These are phyloP conservation scores for Pythium rhizo-oryzae DNA, from an alignment of 352 stramenopile genomes.

Conservation along the genomic window DNA sequence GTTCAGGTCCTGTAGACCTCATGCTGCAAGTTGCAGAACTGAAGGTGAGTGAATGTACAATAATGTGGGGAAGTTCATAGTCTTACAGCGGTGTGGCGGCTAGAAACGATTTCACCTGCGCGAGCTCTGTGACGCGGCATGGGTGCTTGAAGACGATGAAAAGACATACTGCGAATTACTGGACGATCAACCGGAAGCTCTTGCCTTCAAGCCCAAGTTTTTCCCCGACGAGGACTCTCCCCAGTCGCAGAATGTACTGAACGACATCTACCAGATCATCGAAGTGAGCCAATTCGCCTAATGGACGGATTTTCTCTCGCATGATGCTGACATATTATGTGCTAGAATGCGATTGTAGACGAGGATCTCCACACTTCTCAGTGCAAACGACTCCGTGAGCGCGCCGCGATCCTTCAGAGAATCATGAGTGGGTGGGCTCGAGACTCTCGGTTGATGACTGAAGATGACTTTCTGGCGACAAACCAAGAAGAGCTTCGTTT, in stretches of 20 bases:
- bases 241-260: constrained; percentile 24
- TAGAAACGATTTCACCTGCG: constrained; percentile 20
- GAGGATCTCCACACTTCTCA: constrained; percentile 53
- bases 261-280: constrained; percentile 42
- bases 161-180: constrained; percentile 15
- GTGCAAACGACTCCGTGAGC: constrained; percentile 52
- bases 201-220: constrained; percentile 19
- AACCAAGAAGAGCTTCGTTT: constrained; percentile 56
- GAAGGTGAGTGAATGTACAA: constrained; percentile 41
- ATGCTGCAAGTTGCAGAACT: constrained; percentile 52
- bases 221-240: constrained; percentile 8
- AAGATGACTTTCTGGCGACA: constrained; percentile 53
- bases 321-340: background rate
- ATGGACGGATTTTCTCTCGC: too few species aligned
- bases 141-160: constrained; percentile 25
- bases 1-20: constrained; percentile 47
- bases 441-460: constrained; percentile 30
- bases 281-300: constrained; percentile 35
- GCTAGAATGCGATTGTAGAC: constrained; percentile 48
- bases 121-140: constrained; percentile 22
- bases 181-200: constrained; percentile 20
- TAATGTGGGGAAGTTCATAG: background rate
- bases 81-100: background rate
- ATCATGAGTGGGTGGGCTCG: constrained; percentile 38
- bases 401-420: constrained; percentile 48